phyloP scores from a whole-genome alignment of 305 asterid genomes.

The Solanum hybrid region DNA sequence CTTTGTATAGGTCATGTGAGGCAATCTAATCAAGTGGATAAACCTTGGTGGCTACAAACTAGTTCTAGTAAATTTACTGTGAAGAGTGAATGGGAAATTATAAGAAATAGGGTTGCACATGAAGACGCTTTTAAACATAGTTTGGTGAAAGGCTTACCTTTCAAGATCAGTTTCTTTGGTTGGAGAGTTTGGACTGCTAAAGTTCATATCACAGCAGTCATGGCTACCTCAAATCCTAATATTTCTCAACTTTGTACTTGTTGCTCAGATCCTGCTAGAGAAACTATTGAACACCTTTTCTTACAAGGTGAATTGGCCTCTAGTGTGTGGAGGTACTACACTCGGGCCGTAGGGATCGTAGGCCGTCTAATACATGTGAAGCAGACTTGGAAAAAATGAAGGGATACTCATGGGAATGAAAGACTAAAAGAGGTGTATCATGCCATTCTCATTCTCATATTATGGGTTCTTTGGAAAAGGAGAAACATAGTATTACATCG shows the following conservation, averaged over 20 bases:
- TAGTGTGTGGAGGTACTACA: background rate
- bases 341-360: background rate
- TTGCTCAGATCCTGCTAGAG: background rate
- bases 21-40: background rate
- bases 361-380: background rate
- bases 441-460: background rate
- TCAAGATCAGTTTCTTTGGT: too few species aligned
- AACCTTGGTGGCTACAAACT: background rate
- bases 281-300: background rate
- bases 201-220: too few species aligned
- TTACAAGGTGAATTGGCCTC: background rate
- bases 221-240: background rate
- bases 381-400: background rate
- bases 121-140: background rate
- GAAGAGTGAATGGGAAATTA: background rate
- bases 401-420: background rate
- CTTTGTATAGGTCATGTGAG: background rate
- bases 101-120: too few species aligned
- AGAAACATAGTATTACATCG: too few species aligned
- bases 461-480: background rate
- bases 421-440: background rate
- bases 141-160: background rate
- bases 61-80: background rate
- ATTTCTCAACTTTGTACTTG: background rate
- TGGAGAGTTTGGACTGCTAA: too few species aligned